A percentile compares a stretch with the other conserved stretches of the same genome.
Conservation (phyloP, 2,329 filamentous ascomycete genomes). For the Hyphodiscus sp. region DNA sequence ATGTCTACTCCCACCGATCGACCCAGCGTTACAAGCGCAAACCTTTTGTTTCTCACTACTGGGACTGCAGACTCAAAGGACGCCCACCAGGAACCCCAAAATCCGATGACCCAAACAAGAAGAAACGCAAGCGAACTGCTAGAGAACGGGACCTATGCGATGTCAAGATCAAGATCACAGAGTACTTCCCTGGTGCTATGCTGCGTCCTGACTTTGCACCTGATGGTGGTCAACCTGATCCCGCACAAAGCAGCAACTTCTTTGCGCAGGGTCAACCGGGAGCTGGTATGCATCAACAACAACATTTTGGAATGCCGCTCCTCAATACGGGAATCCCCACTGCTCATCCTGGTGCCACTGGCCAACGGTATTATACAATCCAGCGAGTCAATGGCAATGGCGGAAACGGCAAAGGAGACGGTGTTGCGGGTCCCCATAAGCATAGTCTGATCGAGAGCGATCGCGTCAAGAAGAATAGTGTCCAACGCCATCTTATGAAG, state of each 20-base stretch:
- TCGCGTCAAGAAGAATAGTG: conserved; percentile 74
- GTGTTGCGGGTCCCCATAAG: conserved; percentile 65
- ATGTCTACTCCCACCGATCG: conserved; percentile 77
- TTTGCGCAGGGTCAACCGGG: conserved; percentile 25
- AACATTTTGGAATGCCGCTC: conserved; percentile 37
- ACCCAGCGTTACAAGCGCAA: conserved; percentile 77
- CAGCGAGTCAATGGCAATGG: conserved; percentile 74
- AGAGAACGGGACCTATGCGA: conserved; percentile 74
- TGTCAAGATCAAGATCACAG: conserved; percentile 81
- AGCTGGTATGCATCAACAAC: conserved; percentile 20
- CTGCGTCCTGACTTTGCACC: conserved; percentile 27
- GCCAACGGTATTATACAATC: conserved; percentile 63
- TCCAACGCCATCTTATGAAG: conserved; percentile 58
- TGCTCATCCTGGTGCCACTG: conserved; percentile 40
- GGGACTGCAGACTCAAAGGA: conserved; percentile 77
- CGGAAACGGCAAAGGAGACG: conserved; percentile 64
- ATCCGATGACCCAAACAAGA: conserved; percentile 72
- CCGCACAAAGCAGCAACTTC: conserved; percentile 23
- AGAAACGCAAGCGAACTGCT: conserved; percentile 72
- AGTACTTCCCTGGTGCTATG: conserved; percentile 58
- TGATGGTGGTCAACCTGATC: conserved; percentile 24
- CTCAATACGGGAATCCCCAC: conserved; percentile 34
- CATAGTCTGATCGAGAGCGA: conserved; percentile 69
- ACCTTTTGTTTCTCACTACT: conserved; percentile 77
- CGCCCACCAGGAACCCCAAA: conserved; percentile 73